Evolutionary conservation across 1,139 yeast species (phyloP).

Genomic region (Geotrichum bryndzae): DNA sequence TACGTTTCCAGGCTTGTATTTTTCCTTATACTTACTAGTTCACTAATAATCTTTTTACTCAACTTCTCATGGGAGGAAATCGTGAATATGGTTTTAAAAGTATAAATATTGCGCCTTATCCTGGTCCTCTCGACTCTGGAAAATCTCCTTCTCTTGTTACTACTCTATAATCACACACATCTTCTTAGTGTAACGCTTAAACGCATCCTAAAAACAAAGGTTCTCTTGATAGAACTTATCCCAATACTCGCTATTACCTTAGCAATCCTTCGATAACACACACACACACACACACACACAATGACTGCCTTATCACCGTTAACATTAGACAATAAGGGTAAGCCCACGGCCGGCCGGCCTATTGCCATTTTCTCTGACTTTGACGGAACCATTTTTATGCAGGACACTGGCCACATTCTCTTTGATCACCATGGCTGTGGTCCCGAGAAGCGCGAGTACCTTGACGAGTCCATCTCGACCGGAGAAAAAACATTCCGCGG

Average conservation of each 20-base stretch:
- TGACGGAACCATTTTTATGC: conserved; percentile 43
- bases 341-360: conserved; percentile 23
- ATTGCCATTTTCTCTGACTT: conserved; percentile 40
- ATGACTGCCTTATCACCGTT: background rate
- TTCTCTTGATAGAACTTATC: no score
- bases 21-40: background rate
- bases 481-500: conserved; percentile 37
- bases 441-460: conserved; percentile 34
- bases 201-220: no score
- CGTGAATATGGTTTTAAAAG: background rate
- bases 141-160: background rate
- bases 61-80: background rate
- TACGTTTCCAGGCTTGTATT: background rate
- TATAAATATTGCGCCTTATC: background rate
- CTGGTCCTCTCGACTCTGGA: background rate
- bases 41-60: background rate
- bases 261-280: background rate
- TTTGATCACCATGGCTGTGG: conserved; percentile 44
- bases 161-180: no score
- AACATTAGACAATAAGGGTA: conserved; percentile 14
- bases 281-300: background rate
- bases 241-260: no score
- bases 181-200: no score
- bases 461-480: conserved; percentile 37
- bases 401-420: conserved; percentile 43